These are phyloP conservation scores for Phytophthora syringae DNA, from an alignment of 352 stramenopile species.

Conservation along the genomic window DNA sequence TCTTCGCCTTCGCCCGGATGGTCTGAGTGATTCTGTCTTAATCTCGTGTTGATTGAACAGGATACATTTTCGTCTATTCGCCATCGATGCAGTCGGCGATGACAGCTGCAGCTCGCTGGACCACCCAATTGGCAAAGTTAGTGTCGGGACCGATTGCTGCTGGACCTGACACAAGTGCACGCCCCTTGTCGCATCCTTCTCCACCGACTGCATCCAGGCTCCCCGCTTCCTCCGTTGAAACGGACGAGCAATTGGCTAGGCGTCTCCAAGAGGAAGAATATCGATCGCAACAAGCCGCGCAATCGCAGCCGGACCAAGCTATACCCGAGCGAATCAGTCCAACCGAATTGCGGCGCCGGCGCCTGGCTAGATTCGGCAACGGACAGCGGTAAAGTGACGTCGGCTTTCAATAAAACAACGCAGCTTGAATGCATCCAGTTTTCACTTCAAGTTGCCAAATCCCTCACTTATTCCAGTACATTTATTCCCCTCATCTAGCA, in stretches of 20 bases:
- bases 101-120: conserved; percentile 6
- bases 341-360: conserved; percentile 36
- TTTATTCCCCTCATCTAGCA: no score
- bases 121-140: conserved; percentile 15
- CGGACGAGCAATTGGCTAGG: conserved; percentile 32
- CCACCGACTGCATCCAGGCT: conserved; percentile 1
- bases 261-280: conserved; percentile 43
- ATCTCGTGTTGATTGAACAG: conserved; percentile 10
- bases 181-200: conserved; percentile 3
- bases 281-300: conserved; percentile 1
- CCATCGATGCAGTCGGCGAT: conserved; percentile 26
- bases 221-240: conserved; percentile 15
- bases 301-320: conserved; percentile 15
- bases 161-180: neutral
- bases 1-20: neutral
- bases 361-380: conserved; percentile 34
- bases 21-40: neutral
- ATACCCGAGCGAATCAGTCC: conserved; percentile 13
- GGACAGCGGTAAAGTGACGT: no score
- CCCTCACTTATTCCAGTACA: no score
- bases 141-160: conserved; percentile 3
- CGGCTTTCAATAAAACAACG: no score
- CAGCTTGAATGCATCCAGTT: no score
- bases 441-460: no score
- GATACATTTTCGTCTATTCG: conserved; percentile 38